Percentiles rank a stretch among this genome's conserved stretches.
Evolutionary conservation across 257 asterid genomes (phyloP).

Genomic region (Prunella vulgaris): DNA sequence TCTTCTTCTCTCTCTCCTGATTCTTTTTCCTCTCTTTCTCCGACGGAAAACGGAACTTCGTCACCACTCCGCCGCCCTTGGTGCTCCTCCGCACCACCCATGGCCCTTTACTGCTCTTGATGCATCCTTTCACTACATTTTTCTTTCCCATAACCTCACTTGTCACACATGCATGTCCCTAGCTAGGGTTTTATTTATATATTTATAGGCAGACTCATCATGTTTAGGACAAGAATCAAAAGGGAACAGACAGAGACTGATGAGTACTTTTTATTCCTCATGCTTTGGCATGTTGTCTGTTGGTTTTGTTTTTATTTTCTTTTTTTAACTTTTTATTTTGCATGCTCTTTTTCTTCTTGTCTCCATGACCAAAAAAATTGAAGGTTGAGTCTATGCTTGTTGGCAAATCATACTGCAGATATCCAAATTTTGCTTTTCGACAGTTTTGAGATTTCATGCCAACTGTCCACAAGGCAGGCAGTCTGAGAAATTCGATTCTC

Average conservation of each 20-base stretch:
- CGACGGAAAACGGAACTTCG: conserved; percentile 55
- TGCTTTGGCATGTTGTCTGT: conserved; percentile 13
- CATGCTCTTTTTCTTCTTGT: not conserved
- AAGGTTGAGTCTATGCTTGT: not conserved
- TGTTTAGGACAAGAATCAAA: not conserved
- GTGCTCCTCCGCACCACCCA: conserved; percentile 63
- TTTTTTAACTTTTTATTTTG: not conserved
- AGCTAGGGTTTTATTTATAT: not conserved
- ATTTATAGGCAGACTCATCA: not conserved
- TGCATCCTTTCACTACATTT: conserved; percentile 48
- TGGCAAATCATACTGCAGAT: conserved; percentile 6
- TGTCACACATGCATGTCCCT: not conserved
- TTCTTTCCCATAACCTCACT: not conserved
- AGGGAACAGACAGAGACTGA: conserved; percentile 21
- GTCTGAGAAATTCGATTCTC: not conserved
- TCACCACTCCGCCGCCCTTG: conserved; percentile 40
- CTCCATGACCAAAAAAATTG: not conserved
- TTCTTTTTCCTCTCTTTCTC: conserved; percentile 60
- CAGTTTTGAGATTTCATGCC: conserved; percentile 11
- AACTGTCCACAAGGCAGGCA: conserved; percentile 11
- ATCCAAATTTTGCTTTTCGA: conserved; percentile 24
- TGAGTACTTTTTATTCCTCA: conserved; percentile 30
- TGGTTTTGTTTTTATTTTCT: not conserved
- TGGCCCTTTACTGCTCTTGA: conserved; percentile 57
- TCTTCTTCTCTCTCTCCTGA: conserved; percentile 52